These are phyloP conservation scores for Stentor roeselii DNA, from an alignment of 73 alveolate species.

Conservation along the genomic window DNA sequence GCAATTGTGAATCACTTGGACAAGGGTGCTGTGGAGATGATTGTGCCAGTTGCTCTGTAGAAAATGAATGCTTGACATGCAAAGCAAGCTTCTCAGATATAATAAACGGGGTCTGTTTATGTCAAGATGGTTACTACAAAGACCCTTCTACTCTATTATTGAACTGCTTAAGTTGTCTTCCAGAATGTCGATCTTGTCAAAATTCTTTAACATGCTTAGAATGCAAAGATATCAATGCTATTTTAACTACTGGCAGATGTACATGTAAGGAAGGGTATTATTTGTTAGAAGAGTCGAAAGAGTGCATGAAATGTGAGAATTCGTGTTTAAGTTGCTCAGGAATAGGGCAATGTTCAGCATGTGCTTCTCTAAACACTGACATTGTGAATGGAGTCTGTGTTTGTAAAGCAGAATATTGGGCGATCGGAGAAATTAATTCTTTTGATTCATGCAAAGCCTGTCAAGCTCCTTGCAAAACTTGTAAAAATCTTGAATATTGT, in stretches of 20 bases:
- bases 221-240: neutral
- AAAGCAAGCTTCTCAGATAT: neutral
- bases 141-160: neutral
- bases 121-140: neutral
- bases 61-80: neutral
- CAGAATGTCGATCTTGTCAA: neutral
- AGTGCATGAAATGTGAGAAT: no score
- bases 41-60: neutral
- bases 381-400: no score
- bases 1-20: neutral
- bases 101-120: neutral
- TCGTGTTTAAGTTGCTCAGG: no score
- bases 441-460: no score
- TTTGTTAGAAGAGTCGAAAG: no score
- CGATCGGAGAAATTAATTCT: no score
- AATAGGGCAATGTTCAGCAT: no score
- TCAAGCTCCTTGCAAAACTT: no score
- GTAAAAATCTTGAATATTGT: no score
- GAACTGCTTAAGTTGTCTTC: neutral
- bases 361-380: no score
- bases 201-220: neutral
- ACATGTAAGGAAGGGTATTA: neutral
- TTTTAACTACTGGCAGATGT: neutral
- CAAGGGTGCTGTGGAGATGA: neutral
- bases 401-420: no score